A percentile compares a stretch with the other conserved stretches of the same genome.
Evolutionary conservation across 345 rosid genomes (phyloP).

Genomic region (Hibiscus syriacus): DNA sequence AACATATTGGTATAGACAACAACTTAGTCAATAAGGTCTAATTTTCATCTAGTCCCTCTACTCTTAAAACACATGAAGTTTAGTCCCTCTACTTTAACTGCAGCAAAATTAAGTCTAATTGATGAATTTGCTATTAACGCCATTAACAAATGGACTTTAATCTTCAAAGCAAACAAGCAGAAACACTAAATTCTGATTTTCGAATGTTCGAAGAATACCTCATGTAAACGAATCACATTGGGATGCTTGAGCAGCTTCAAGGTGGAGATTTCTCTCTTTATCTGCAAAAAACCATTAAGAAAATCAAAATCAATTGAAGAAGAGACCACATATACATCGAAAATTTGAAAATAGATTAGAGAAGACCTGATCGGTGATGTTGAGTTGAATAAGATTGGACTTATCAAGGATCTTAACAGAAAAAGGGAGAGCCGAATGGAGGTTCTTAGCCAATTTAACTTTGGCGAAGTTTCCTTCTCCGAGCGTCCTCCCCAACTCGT

Average conservation of each 20-base stretch:
- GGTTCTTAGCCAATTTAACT: slow-evolving; percentile 64
- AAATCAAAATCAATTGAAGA: not conserved
- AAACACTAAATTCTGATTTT: no score
- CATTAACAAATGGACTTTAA: no score
- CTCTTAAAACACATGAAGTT: not conserved
- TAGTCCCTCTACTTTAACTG: not conserved
- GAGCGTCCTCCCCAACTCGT: slow-evolving; percentile 80
- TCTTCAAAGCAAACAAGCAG: no score
- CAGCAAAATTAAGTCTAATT: no score
- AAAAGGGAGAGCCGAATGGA: slow-evolving; percentile 49
- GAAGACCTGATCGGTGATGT: slow-evolving; percentile 64
- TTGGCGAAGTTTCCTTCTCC: slow-evolving; percentile 95
- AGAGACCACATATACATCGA: not conserved
- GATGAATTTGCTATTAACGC: no score
- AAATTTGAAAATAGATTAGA: not conserved
- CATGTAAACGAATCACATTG: slow-evolving; percentile 74
- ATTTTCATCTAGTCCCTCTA: not conserved
- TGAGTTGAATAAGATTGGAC: slow-evolving; percentile 51
- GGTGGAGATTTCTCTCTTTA: slow-evolving; percentile 84
- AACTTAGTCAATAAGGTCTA: not conserved
- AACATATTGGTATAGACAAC: no score
- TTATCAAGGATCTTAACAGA: slow-evolving; percentile 91
- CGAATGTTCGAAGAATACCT: slow-evolving; percentile 59
- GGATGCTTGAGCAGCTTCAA: slow-evolving; percentile 86
- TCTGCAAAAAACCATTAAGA: slow-evolving; percentile 30